Evolutionary conservation across 352 stramenopile genomes (phyloP).

Genomic region (Globisporangium polare): DNA sequence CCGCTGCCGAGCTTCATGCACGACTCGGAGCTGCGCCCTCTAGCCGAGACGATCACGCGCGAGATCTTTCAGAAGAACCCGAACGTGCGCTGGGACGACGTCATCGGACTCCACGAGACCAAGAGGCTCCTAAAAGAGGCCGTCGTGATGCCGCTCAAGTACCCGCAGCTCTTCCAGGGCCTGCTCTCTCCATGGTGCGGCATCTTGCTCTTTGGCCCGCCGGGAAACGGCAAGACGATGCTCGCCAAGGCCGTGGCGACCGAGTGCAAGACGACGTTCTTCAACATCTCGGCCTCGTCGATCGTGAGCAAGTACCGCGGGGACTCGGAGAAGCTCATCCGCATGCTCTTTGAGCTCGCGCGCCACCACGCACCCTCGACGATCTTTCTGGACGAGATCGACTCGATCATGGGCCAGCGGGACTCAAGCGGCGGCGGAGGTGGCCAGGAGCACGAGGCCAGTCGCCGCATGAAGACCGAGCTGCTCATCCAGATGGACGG

Average conservation of each 20-base stretch:
- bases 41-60: slow-evolving; percentile 86
- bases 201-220: slow-evolving; percentile 84
- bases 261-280: slow-evolving; percentile 85
- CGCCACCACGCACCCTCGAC: slow-evolving; percentile 80
- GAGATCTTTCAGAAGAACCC: slow-evolving; percentile 93
- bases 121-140: slow-evolving; percentile 94
- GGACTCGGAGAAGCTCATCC: slow-evolving; percentile 85
- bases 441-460: slow-evolving; percentile 82
- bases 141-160: slow-evolving; percentile 94
- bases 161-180: slow-evolving; percentile 93
- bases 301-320: slow-evolving; percentile 86
- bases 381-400: slow-evolving; percentile 86
- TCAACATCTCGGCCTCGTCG: slow-evolving; percentile 86
- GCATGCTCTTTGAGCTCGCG: slow-evolving; percentile 81
- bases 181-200: slow-evolving; percentile 89
- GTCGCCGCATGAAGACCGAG: slow-evolving; percentile 85
- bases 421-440: slow-evolving; percentile 49
- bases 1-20: slow-evolving; percentile 83
- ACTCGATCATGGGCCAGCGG: slow-evolving; percentile 88
- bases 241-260: slow-evolving; percentile 82
- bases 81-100: slow-evolving; percentile 86
- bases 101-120: slow-evolving; percentile 88
- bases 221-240: slow-evolving; percentile 88
- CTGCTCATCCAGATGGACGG: slow-evolving; percentile 87
- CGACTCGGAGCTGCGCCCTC: slow-evolving; percentile 81